Evolutionary conservation across 2,329 filamentous ascomycete genomes (phyloP), one percentile per base, ranked within the genome.

Genomic region (Aspergillus unguis): DNA sequence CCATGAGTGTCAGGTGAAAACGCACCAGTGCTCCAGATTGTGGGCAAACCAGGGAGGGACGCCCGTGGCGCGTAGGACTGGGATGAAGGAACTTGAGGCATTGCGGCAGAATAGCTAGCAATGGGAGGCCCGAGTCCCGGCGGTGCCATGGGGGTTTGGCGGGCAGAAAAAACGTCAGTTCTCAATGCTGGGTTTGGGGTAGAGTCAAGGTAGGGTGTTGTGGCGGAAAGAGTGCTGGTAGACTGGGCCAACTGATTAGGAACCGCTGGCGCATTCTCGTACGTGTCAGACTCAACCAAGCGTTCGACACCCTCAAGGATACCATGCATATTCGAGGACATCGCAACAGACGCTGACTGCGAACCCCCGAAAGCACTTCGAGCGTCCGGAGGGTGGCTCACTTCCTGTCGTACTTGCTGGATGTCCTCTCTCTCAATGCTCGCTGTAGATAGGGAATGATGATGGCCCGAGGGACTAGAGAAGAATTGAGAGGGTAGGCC

Each of bases 401-500:
- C 53, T 38, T 65, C 62, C 44, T 63, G 65, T 35, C 55, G 58
- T 6, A 56, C 61, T 37, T 60, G 59, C 31, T 65, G 66, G 31
- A 71, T 70, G 52, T 72, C 69, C 47, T 72, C 70, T 38, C 67
- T 68, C 53, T 76, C 74, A 48, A 77, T 69, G 45, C 68, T 71
- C 29, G 62, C 64, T 10, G 74, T 62, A 3, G 73, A 65, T 23
- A 76, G 68, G 6, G 67, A 64, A 49, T 75, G 71, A 23, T 70
- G 68, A 53, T 75, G 72, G 26, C 64, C 61, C 42, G 66, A 64
- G 35, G 77, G 75, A 44, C 75, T 79, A 4, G 77, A 69, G 32
- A 77, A 71, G 52, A 79, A 70, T 50, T 80, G 76, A 25, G 76
- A 75, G 6, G 78, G 77, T 11, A 80, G 63, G 11, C 74, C 79